Evolutionary conservation across 768 basidiomycete species (phyloP), one percentile per base, ranked within the genome.

Genomic region (Lentinula sp.): DNA sequence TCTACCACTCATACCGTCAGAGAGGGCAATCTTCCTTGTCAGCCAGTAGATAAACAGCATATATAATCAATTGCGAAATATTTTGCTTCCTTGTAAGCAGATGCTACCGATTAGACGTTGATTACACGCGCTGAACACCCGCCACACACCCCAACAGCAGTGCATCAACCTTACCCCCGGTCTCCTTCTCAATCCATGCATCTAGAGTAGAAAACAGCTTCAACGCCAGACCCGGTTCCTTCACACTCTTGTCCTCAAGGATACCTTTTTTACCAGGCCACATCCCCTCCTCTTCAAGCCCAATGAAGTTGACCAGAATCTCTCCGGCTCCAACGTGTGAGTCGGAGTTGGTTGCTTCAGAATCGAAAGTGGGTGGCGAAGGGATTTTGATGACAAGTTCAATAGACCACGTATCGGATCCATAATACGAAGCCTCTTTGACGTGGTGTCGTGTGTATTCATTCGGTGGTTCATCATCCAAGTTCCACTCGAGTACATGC

Each of bases 381-480:
- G 80, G 76, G 12, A 87, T 71, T 68, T 86, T 83, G 58, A 93
- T 72, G 35, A 87, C 82, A 62, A 98, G 77, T 64, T 91, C 82
- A 45, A 97, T 74, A 0, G 80, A 76, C 83, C 91, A 95, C 0
- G 79, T 77, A 60, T 91, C 84, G 9, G 81, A 80, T 1, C 87
- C 89, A 65, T 92, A 93, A 71, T 91, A 93, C 2, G 94, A 93
- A 0, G 85, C 93, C 70, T 95, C 93, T 69, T 94, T 97, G 74
- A 98, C 83, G 66, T 94, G 91, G 68, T 98, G 96, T 7, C 94
- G 82, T 6, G 82, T 82, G 65, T 80, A 76, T 60, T 91, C 89
- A 57, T 84, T 72, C 0, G 93, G 91, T 1, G 96, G 94, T 59
- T 85, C 82, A 63, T 86, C 77, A 64, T 93, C 90, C 41, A 95